Evolutionary conservation across 2,329 filamentous ascomycete genomes (phyloP).

Genomic region (Capronia americana): DNA sequence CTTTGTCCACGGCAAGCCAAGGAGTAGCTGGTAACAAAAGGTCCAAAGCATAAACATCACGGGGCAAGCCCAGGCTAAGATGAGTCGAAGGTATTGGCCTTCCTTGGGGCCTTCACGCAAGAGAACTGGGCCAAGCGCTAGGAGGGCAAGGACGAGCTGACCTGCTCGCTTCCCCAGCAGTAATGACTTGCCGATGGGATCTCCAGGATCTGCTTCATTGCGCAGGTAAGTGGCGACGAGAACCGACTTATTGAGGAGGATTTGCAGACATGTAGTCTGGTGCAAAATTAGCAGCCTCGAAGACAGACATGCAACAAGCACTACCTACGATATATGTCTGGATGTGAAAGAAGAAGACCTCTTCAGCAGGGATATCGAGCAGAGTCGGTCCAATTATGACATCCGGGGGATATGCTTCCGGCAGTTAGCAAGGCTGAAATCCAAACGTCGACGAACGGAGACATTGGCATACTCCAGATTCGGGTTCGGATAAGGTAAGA

Average conservation of each 20-base stretch:
- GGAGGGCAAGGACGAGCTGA: slow-evolving; percentile 55
- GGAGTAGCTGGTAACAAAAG: slow-evolving; percentile 68
- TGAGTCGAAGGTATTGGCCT: slow-evolving; percentile 72
- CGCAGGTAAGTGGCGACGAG: slow-evolving; percentile 62
- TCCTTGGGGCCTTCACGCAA: slow-evolving; percentile 55
- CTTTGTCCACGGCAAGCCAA: slow-evolving; percentile 64
- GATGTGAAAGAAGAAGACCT: slow-evolving; percentile 78
- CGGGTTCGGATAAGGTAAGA: slow-evolving; percentile 72
- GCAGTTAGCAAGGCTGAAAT: slow-evolving; percentile 24
- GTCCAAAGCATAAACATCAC: slow-evolving; percentile 70
- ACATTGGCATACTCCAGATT: slow-evolving; percentile 62
- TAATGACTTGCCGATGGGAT: slow-evolving; percentile 45
- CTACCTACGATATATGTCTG: slow-evolving; percentile 69
- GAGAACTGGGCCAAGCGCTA: slow-evolving; percentile 40
- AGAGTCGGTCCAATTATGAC: slow-evolving; percentile 69
- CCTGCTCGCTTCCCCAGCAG: slow-evolving; percentile 55
- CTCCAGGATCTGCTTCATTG: slow-evolving; percentile 43
- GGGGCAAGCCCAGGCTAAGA: slow-evolving; percentile 71
- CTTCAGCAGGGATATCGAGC: slow-evolving; percentile 71
- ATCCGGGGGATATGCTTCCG: slow-evolving; percentile 65
- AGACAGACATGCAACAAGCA: not conserved
- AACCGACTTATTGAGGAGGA: slow-evolving; percentile 68
- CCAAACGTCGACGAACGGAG: not conserved
- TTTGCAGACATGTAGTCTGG: slow-evolving; percentile 68
- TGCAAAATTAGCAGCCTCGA: slow-evolving; percentile 9